Conservation (phyloP, 176 grass and related monocot species). For the Triticum turgidum region DNA sequence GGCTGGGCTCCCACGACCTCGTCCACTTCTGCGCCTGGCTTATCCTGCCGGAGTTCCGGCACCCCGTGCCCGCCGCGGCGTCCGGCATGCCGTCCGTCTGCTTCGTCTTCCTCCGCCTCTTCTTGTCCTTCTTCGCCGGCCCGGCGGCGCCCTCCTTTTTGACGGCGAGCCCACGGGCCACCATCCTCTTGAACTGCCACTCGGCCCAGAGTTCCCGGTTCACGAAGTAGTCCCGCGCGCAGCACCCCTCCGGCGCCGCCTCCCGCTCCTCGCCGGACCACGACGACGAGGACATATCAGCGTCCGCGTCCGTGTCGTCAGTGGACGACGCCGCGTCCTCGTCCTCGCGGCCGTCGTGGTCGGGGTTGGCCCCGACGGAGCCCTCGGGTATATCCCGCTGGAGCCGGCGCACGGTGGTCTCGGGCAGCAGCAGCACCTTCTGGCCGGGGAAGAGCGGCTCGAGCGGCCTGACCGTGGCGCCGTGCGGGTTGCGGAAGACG, state of each 20-base stretch:
- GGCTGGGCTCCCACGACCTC: conserved; percentile 50
- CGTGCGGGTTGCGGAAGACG: conserved; percentile 58
- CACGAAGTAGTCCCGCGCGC: conserved; percentile 33
- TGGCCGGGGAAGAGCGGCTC: conserved; percentile 59
- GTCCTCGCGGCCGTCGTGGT: neutral
- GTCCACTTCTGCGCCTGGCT: neutral
- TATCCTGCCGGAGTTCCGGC: too few relatives aligned
- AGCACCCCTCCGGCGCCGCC: neutral
- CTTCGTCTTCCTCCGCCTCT: neutral
- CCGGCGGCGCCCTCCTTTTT: neutral
- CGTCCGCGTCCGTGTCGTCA: neutral
- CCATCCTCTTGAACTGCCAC: conserved; percentile 23
- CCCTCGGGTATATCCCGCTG: conserved; percentile 23
- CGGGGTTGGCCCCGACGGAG: neutral
- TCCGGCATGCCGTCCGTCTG: neutral
- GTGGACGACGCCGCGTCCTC: neutral
- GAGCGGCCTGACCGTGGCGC: conserved; percentile 27
- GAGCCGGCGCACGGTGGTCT: conserved; percentile 35
- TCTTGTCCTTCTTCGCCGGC: neutral
- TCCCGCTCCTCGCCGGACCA: neutral
- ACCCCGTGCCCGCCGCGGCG: neutral
- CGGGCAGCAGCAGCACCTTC: conserved; percentile 51
- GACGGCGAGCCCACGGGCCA: neutral
- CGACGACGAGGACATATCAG: neutral
- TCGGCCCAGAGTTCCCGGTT: conserved; percentile 32